phyloP scores from a whole-genome alignment of 176 grass and related monocot species.

The Hordeum marinum region DNA sequence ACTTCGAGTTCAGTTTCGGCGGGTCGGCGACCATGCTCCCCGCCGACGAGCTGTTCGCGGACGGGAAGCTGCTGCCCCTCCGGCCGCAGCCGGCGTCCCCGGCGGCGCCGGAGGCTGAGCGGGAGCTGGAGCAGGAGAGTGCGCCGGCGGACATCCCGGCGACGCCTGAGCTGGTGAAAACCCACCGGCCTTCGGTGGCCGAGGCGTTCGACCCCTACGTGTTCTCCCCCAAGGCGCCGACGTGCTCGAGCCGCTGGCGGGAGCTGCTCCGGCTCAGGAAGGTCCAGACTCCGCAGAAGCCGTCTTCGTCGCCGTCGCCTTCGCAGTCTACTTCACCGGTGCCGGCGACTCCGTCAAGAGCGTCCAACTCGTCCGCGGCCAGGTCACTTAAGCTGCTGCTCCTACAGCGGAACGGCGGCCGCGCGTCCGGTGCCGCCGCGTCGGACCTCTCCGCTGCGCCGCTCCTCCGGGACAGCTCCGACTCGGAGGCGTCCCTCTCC shows the following conservation, averaged over 20 bases:
- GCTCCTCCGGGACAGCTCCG: slow-evolving; percentile 61
- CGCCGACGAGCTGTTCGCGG: slow-evolving; percentile 83
- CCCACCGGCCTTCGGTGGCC: background rate
- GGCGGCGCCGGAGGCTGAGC: background rate
- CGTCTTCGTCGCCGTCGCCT: background rate
- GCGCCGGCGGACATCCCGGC: background rate
- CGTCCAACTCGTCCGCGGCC: slow-evolving; percentile 28
- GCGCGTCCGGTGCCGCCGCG: background rate
- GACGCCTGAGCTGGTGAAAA: slow-evolving; percentile 32
- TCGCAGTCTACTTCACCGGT: background rate
- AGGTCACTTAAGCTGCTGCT: slow-evolving; percentile 66
- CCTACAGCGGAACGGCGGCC: slow-evolving; percentile 52
- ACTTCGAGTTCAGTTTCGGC: slow-evolving; percentile 82
- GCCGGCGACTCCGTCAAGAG: background rate
- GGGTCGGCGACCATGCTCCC: slow-evolving; percentile 66
- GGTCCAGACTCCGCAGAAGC: slow-evolving; percentile 45
- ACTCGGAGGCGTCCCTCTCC: slow-evolving; percentile 56
- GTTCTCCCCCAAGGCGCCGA: slow-evolving; percentile 88
- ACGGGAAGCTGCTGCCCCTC: slow-evolving; percentile 85
- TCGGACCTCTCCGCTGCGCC: slow-evolving; percentile 37
- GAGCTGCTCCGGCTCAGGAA: slow-evolving; percentile 68
- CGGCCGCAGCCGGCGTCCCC: background rate
- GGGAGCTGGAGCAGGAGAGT: background rate
- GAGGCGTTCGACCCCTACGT: slow-evolving; percentile 57
- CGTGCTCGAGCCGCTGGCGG: slow-evolving; percentile 75